A percentile compares a stretch with the other conserved stretches of the same genome.
These are phyloP conservation scores for Neurospora tetrasperma DNA, from an alignment of 495 filamentous ascomycete species.

Conservation along the genomic window DNA sequence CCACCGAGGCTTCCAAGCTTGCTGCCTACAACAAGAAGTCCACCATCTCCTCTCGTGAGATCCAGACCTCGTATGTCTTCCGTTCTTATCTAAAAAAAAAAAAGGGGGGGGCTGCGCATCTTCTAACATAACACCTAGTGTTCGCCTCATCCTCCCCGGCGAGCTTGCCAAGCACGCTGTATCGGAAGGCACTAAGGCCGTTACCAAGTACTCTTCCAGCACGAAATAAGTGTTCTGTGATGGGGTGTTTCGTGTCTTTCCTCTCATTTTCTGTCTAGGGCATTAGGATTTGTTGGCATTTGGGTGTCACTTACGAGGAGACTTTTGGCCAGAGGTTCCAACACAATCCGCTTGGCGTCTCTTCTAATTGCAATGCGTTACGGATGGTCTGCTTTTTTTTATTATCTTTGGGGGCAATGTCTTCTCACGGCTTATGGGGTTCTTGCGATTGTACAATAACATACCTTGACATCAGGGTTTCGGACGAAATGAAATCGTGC, in stretches of 20 bases:
- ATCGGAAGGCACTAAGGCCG: conserved; percentile 98
- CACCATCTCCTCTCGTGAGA: conserved; percentile 98
- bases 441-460: conserved; percentile 70
- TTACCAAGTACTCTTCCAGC: conserved; percentile 99
- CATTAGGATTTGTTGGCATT: conserved; percentile 44
- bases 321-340: conserved; percentile 43
- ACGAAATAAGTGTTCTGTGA: conserved; percentile 67
- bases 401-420: conserved; percentile 53
- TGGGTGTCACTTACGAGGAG: conserved; percentile 46
- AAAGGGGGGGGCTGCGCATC: conserved; percentile 1
- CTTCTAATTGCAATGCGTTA: conserved; percentile 66
- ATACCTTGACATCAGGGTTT: conserved; percentile 50
- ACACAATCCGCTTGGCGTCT: conserved; percentile 53
- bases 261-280: conserved; percentile 34
- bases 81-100: conserved; percentile 9
- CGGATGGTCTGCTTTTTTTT: conserved; percentile 63
- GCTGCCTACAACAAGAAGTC: conserved; percentile 99
- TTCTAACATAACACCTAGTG: conserved; percentile 31
- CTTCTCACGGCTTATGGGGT: conserved; percentile 60
- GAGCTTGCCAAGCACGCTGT: conserved; percentile 99
- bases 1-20: conserved; percentile 96
- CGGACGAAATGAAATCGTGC: conserved; percentile 52
- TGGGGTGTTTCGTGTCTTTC: conserved; percentile 31
- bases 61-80: conserved; percentile 78
- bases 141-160: conserved; percentile 93